Evolutionary conservation across 2,329 filamentous ascomycete genomes (phyloP).

Genomic region (Xylaria polymorpha): DNA sequence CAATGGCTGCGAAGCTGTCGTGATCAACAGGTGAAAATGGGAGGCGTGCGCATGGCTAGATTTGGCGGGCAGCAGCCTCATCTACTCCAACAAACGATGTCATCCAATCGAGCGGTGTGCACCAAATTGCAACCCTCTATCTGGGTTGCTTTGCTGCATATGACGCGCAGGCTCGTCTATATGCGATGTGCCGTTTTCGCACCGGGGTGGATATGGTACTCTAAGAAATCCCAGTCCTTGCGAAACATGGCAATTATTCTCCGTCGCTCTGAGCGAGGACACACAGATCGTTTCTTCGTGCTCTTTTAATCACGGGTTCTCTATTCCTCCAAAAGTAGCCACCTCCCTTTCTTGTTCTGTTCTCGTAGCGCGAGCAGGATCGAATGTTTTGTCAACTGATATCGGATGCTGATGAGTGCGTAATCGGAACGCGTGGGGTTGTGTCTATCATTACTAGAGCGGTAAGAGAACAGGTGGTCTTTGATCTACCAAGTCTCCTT

Average conservation of each 20-base stretch:
- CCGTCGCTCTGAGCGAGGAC: not conserved
- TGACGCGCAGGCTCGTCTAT: slow-evolving; percentile 30
- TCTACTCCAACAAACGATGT: slow-evolving; percentile 20
- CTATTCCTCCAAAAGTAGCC: not conserved
- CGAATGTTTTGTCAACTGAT: slow-evolving; percentile 10
- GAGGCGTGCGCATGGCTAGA: slow-evolving; percentile 20
- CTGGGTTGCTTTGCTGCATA: slow-evolving; percentile 23
- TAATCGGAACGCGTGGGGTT: slow-evolving; percentile 8
- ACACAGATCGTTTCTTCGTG: not conserved
- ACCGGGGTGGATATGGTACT: slow-evolving; percentile 16
- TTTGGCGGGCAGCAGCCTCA: slow-evolving; percentile 35
- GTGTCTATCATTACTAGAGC: slow-evolving; percentile 16
- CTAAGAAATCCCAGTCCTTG: slow-evolving; percentile 11
- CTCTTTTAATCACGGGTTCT: not conserved
- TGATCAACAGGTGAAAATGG: slow-evolving; percentile 7
- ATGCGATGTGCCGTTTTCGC: slow-evolving; percentile 26
- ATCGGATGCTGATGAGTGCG: not conserved
- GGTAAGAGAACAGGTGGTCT: slow-evolving; percentile 7
- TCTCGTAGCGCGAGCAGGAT: not conserved
- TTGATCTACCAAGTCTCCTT: not conserved
- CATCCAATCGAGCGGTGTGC: slow-evolving; percentile 36
- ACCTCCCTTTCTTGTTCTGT: slow-evolving; percentile 2
- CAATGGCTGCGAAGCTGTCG: slow-evolving; percentile 16
- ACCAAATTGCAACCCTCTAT: slow-evolving; percentile 32
- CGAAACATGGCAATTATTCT: not conserved